phyloP scores from a whole-genome alignment of 129 eudicot species.

The Centaurea solstitialis region DNA sequence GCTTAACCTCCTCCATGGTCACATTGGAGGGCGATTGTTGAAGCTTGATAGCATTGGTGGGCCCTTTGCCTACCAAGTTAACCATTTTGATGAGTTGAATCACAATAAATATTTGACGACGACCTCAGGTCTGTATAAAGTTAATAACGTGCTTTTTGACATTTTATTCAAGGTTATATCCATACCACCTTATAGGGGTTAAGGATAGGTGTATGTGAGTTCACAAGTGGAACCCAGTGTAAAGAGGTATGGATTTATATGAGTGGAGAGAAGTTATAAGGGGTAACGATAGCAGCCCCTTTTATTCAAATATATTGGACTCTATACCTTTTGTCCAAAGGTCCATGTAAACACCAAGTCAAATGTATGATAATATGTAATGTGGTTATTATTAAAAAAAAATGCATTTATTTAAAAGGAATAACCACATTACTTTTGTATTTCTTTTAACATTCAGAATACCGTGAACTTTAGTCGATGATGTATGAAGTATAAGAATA shows the following conservation, averaged over 20 bases:
- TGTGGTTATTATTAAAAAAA: background rate
- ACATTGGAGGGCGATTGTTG: constrained; percentile 5
- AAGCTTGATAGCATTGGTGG: constrained; percentile 31
- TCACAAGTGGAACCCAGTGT: too few species aligned
- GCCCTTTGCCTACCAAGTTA: constrained; percentile 11
- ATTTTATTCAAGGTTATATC: constrained; percentile 6
- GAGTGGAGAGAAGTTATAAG: too few species aligned
- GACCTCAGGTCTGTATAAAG: constrained; percentile 10
- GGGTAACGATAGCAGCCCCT: too few species aligned
- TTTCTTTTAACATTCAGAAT: background rate
- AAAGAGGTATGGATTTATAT: too few species aligned
- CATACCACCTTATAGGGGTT: too few species aligned
- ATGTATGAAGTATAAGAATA: constrained; percentile 16
- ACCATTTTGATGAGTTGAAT: constrained; percentile 15
- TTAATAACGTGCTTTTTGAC: background rate
- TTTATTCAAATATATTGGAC: background rate
- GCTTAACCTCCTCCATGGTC: constrained; percentile 28
- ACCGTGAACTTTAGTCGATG: constrained; percentile 1
- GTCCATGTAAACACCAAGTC: constrained; percentile 15
- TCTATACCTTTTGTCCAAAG: constrained; percentile 1
- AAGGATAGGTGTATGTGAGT: too few species aligned
- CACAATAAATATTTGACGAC: constrained; percentile 6
- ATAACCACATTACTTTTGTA: constrained; percentile 21
- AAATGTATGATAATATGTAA: constrained; percentile 14
- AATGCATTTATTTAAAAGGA: constrained; percentile 6